Base-by-base conservation (phyloP, 331 rosid species). In the Telfairia occidentalis region DNA sequence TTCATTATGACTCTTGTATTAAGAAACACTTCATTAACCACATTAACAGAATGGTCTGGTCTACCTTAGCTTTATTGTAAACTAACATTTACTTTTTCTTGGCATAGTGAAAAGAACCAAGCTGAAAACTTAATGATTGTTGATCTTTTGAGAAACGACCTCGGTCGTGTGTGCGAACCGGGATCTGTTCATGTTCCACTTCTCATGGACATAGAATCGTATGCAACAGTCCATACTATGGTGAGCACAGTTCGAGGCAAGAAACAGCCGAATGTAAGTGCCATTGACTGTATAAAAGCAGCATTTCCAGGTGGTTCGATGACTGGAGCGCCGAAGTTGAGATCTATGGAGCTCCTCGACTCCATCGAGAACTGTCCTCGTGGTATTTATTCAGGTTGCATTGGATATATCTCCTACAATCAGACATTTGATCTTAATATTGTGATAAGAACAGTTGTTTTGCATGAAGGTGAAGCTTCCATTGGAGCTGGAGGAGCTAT, bases 401-500 rank as follows among this genome's bases (percentile, higher is more conserved):
- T 95, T 53, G 97, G 99, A 18, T 95, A 83, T 54, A 88, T 95
- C 81, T 95, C 99, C 3, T 95, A 92, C 76, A 88, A 90, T 69
- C 90, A 90, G 79, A 90, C 97, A 15, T 95, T 95, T 65, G 99
- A 95, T 92, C 89, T 95, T 24, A 95, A 95, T 77, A 92, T 95
- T 75, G 99, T 92, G 49, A 95, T 95, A 79, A 86, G 99, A 86
- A 95, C 99, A 16, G 83, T 92, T 29, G 86, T 95, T 58, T 52
- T 95, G 78, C 93, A 88, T 24, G 82, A 86, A 73, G 93, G 90
- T 73, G 96, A 95, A 79, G 99, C 96, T 79, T 92, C 99, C 18
- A 90, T 92, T 13, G 99, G 99, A 71, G 99, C 97, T 16, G 99
- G 99, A 82, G 99, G 99, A 45, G 99, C 97, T 63, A 87, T 95